Conservation (phyloP, 1,139 yeast species). For the Suhomyces coccinellae region DNA sequence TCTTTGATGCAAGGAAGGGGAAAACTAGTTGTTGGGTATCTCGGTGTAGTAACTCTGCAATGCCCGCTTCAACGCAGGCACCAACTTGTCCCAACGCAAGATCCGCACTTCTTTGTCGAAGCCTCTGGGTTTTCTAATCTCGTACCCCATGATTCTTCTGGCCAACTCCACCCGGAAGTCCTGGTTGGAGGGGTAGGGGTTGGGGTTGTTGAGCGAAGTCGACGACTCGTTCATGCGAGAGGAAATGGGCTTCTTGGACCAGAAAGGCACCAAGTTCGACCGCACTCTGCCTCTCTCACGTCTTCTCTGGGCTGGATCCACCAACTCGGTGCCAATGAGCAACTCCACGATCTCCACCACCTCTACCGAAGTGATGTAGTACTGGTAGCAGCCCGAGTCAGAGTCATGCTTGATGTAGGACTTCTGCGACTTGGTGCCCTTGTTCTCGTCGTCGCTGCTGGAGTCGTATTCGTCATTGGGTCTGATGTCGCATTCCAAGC, state of each 20-base stretch:
- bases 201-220: slow-evolving; percentile 10
- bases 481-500: slow-evolving; percentile 48
- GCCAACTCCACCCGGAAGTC: slow-evolving; percentile 59
- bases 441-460: slow-evolving; percentile 19
- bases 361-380: slow-evolving; percentile 65
- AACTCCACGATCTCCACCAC: slow-evolving; percentile 64
- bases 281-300: slow-evolving; percentile 64
- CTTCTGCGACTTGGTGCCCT: slow-evolving; percentile 2
- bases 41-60: slow-evolving; percentile 64
- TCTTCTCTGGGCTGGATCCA: slow-evolving; percentile 51
- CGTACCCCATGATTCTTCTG: slow-evolving; percentile 65
- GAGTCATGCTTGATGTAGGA: slow-evolving; percentile 17
- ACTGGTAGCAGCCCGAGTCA: slow-evolving; percentile 30
- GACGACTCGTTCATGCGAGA: slow-evolving; percentile 42
- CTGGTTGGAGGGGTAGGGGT: slow-evolving; percentile 25
- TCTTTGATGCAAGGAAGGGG: slow-evolving; percentile 1
- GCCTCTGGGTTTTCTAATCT: slow-evolving; percentile 62
- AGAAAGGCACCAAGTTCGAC: slow-evolving; percentile 65
- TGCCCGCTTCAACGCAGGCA: slow-evolving; percentile 61
- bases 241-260: slow-evolving; percentile 61
- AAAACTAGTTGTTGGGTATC: slow-evolving; percentile 29
- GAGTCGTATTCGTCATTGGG: slow-evolving; percentile 34
- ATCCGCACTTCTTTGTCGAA: slow-evolving; percentile 68
- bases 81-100: slow-evolving; percentile 58
- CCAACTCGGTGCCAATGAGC: slow-evolving; percentile 50